Conservation (phyloP, 108 stramenopile species). For the Stephanodiscus triporus region DNA sequence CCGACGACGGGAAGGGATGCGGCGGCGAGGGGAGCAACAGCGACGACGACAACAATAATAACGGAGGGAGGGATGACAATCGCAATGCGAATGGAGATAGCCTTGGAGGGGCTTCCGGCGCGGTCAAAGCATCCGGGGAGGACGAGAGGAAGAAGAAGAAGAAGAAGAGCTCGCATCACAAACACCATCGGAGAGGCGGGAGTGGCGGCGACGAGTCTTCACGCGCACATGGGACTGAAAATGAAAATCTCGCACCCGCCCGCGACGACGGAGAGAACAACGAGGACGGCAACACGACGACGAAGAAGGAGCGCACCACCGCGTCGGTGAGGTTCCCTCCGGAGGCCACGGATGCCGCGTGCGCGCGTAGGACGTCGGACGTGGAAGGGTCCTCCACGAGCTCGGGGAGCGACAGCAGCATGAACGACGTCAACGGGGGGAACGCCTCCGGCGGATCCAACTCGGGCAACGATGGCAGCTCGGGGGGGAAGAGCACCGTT, state of each 20-base stretch:
- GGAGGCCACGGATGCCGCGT: background rate
- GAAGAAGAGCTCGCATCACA: slow-evolving; percentile 1
- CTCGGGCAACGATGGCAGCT: slow-evolving; percentile 48
- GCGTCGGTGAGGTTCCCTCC: background rate
- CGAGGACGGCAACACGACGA: background rate
- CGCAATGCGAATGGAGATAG: background rate
- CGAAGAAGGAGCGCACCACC: background rate
- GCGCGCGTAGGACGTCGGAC: background rate
- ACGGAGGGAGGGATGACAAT: background rate
- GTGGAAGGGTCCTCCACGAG: slow-evolving; percentile 16
- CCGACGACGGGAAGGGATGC: slow-evolving; percentile 14
- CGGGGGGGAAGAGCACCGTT: slow-evolving; percentile 50
- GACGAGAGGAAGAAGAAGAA: slow-evolving; percentile 14
- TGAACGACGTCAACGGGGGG: slow-evolving; percentile 34
- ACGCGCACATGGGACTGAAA: background rate
- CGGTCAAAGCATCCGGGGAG: background rate
- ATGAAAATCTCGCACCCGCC: background rate
- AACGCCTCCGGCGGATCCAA: slow-evolving; percentile 36
- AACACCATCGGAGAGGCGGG: background rate
- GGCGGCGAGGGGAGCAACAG: slow-evolving; percentile 4
- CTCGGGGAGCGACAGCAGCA: slow-evolving; percentile 27
- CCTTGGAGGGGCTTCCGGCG: too few species aligned
- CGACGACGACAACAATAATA: slow-evolving; percentile 8
- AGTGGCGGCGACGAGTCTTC: background rate
- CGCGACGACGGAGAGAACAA: background rate